These are phyloP conservation scores for Backusella macrospora DNA, from an alignment of 192 early-diverging fungal species.

Conservation along the genomic window DNA sequence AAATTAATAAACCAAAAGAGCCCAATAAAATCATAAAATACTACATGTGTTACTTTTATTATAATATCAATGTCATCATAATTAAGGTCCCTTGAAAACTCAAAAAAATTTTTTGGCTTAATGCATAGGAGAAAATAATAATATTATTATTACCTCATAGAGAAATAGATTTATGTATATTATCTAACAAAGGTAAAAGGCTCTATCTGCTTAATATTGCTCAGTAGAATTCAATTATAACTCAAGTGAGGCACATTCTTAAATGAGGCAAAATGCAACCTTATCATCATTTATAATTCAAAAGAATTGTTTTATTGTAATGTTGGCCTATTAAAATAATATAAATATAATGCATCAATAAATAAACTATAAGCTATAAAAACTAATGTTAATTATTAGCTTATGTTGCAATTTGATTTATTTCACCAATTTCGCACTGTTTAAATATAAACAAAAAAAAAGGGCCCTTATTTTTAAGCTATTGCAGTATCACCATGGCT, in stretches of 20 bases:
- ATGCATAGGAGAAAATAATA: background rate
- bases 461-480: background rate
- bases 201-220: background rate
- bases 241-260: background rate
- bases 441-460: background rate
- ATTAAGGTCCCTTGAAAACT: background rate
- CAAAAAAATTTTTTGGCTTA: conserved; percentile 6
- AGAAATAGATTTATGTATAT: conserved; percentile 1
- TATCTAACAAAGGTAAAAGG: background rate
- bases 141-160: background rate
- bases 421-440: background rate
- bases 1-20: background rate
- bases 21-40: background rate
- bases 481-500: background rate
- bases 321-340: background rate
- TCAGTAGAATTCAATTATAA: background rate
- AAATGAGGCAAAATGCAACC: background rate
- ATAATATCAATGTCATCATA: background rate
- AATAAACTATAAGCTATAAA: background rate
- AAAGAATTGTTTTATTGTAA: background rate
- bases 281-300: background rate
- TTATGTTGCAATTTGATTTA: background rate
- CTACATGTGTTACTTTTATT: background rate
- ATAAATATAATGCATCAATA: background rate
- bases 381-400: background rate